Percentiles rank a stretch among this genome's conserved stretches.
Evolutionary conservation across 305 asterid genomes (phyloP).

Genomic region (Lippia alba): DNA sequence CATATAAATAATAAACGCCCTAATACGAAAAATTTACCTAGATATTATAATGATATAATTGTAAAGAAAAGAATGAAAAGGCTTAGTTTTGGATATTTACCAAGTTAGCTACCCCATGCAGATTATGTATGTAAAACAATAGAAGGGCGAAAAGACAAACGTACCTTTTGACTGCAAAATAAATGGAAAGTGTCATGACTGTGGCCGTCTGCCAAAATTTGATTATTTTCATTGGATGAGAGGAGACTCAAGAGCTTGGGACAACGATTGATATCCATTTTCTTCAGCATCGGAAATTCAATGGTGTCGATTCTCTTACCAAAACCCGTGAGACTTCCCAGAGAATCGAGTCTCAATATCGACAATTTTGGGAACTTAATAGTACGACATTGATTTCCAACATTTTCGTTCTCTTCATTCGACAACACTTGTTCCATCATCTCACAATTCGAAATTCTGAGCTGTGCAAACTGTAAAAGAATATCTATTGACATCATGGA

Average conservation of each 20-base stretch:
- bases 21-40: no score
- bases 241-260: not conserved
- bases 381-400: no score
- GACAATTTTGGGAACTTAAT: no score
- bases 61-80: no score
- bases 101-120: no score
- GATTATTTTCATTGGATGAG: not conserved
- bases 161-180: not conserved
- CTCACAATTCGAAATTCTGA: not conserved
- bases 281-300: constrained; percentile 1
- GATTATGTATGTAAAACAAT: no score
- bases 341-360: not conserved
- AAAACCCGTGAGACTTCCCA: not conserved
- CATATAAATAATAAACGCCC: no score
- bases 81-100: no score
- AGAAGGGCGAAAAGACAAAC: no score
- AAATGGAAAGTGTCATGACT: not conserved
- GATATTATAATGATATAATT: no score
- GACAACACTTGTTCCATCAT: not conserved
- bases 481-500: not conserved
- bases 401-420: not conserved
- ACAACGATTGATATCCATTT: not conserved
- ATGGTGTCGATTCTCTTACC: constrained; percentile 20
- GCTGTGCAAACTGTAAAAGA: not conserved
- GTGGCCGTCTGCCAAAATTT: no score